phyloP scores from a whole-genome alignment of 2,329 filamentous ascomycete species.

The Ascocoryne sarcoides region DNA sequence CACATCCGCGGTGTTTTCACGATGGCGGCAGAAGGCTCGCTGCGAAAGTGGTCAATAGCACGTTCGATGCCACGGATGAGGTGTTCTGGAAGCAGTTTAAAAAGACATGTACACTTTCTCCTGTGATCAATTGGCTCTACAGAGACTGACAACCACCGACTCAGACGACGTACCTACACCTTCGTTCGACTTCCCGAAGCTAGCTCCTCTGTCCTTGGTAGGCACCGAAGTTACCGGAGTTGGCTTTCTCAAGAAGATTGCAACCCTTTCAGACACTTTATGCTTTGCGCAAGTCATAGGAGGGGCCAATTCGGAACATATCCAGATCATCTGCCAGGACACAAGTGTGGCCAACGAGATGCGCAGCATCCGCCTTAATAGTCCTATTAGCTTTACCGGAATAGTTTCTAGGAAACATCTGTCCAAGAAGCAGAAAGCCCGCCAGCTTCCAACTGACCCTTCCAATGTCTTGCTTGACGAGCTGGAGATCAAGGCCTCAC shows the following conservation, averaged over 20 bases:
- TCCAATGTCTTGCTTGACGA: constrained; percentile 1
- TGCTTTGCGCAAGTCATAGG: constrained; percentile 52
- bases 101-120: constrained; percentile 15
- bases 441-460: constrained; percentile 1
- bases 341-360: not conserved
- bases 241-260: constrained; percentile 64
- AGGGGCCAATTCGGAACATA: constrained; percentile 33
- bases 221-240: constrained; percentile 44
- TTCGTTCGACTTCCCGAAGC: constrained; percentile 9
- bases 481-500: constrained; percentile 52
- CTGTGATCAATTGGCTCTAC: not conserved
- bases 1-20: constrained; percentile 12
- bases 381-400: constrained; percentile 43
- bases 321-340: constrained; percentile 24
- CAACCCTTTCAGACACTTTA: constrained; percentile 59
- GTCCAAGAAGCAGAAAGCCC: constrained; percentile 14
- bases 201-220: constrained; percentile 6
- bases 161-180: constrained; percentile 10
- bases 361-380: constrained; percentile 30
- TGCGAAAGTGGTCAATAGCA: not conserved
- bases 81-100: constrained; percentile 23
- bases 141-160: not conserved
- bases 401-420: constrained; percentile 13
- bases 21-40: constrained; percentile 4
- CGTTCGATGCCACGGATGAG: not conserved